Evolutionary conservation across 2,329 filamentous ascomycete species (phyloP).

Genomic region (Tothia fuscella): DNA sequence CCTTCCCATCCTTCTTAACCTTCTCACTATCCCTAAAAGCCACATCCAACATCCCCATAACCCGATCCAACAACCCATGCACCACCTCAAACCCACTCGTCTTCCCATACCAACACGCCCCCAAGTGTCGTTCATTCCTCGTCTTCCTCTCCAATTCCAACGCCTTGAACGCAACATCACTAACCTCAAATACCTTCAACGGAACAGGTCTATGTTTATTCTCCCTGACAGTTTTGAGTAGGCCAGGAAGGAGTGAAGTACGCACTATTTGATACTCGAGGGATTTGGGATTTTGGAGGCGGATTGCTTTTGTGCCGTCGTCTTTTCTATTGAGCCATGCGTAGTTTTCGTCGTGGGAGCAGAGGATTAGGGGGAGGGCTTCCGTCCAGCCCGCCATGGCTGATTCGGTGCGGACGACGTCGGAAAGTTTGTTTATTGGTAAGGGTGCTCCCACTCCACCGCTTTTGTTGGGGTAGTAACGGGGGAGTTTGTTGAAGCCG

Average conservation of each 20-base stretch:
- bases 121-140: constrained; percentile 88
- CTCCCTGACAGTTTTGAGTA: constrained; percentile 87
- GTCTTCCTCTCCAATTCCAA: constrained; percentile 67
- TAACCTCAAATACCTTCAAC: constrained; percentile 85
- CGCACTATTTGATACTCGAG: constrained; percentile 87
- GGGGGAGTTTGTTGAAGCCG: constrained; percentile 91
- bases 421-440: constrained; percentile 84
- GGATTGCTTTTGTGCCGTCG: constrained; percentile 70
- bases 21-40: constrained; percentile 70
- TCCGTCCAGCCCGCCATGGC: constrained; percentile 95
- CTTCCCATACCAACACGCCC: constrained; percentile 92
- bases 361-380: constrained; percentile 90
- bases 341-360: constrained; percentile 98
- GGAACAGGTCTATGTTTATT: constrained; percentile 83
- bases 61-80: constrained; percentile 81
- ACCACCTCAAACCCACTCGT: constrained; percentile 90
- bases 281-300: constrained; percentile 85
- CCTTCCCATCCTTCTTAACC: constrained; percentile 41
- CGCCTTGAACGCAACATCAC: constrained; percentile 89
- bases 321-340: constrained; percentile 85
- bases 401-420: constrained; percentile 79
- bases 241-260: constrained; percentile 71
- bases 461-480: constrained; percentile 73
- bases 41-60: constrained; percentile 83
- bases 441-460: constrained; percentile 79